These are phyloP conservation scores for Curvularia spicifera DNA, from an alignment of 2,329 filamentous ascomycete genomes.

Conservation along the genomic window DNA sequence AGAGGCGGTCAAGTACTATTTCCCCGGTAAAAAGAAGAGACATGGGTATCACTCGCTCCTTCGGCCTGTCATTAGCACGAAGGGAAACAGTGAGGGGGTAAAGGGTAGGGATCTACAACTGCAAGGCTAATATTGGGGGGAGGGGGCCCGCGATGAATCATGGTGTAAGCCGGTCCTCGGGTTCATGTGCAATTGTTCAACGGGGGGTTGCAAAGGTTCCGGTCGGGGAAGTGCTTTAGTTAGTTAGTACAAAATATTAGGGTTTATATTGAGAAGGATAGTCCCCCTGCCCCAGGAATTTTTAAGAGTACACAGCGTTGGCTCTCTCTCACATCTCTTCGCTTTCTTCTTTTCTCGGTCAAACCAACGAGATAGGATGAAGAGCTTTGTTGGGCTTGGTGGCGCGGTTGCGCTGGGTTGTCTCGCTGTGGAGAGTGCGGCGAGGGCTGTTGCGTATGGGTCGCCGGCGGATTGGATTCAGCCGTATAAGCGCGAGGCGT, in stretches of 20 bases:
- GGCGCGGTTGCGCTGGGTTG: constrained; percentile 42
- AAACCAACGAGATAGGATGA: constrained; percentile 21
- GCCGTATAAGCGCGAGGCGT: constrained; percentile 56
- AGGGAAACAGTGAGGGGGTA: constrained; percentile 4
- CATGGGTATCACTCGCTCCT: neutral
- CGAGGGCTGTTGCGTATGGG: constrained; percentile 58
- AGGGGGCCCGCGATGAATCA: too few relatives aligned
- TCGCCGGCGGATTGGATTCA: constrained; percentile 56
- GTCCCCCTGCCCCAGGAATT: neutral
- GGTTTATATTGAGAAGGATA: neutral
- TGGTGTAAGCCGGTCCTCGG: neutral
- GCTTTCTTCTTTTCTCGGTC: neutral
- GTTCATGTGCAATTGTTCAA: neutral
- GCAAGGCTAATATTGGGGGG: neutral
- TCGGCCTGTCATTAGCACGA: constrained; percentile 23
- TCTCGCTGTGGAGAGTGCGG: constrained; percentile 55
- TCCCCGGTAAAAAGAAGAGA: neutral
- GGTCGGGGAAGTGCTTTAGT: neutral
- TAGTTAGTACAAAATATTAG: neutral
- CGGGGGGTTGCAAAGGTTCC: neutral
- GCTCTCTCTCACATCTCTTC: neutral
- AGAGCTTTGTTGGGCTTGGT: constrained; percentile 24
- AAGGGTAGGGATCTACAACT: neutral
- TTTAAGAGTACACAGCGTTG: neutral
- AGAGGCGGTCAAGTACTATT: neutral